Base-by-base conservation (phyloP, 805 yeast genomes). In the Torulaspora delbrueckii region DNA sequence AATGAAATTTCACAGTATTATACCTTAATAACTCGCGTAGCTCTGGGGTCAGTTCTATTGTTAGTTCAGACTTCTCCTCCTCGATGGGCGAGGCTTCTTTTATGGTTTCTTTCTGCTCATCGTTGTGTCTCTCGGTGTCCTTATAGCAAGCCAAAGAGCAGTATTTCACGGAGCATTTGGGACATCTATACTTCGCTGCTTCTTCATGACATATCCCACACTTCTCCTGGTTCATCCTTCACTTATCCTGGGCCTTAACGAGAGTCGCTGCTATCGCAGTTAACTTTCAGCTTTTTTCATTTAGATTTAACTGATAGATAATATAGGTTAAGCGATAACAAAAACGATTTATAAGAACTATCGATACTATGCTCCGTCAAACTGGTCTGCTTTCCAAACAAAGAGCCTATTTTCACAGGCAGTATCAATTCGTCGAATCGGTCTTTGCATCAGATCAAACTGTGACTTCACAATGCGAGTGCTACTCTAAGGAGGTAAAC, bases 121-220 rank as follows among this genome's bases (percentile, higher is more conserved):
- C 49, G 9, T 42, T 37, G 40, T 66, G 72, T 62, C 58, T 79
- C 12, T 51, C 55, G 9, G 41, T 38, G 48, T 58, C 51, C 35
- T 63, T 82, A 57, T 72, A 83, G 54, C 90, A 83, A 2, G 45
- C 52, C n/a, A 83, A 52, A 0, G 85, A 78, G 58, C 90, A 83
- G 51, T 75, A 75, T 43, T 62, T 59, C 12, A 69, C 54, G 1
- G 61, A 63, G 57, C 80, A 75, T 46, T 66, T 71, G 1, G 79
- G 79, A 51, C 81, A 76, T 45, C 68, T 74, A 50, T 75, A 76
- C 46, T 72, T 74, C 19, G 67, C 65, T 5, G 55, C 62, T 10
- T 58, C 54, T 13, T 53, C 58, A 1, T 48, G 32, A 42, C 75
- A 70, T 5, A 70, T 62, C 4, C 56, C 65, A 60, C 74, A 70